A percentile compares a stretch with the other conserved stretches of the same genome.
phyloP scores from a whole-genome alignment of 75 land plant genomes.

The Ceratopteris richardii region DNA sequence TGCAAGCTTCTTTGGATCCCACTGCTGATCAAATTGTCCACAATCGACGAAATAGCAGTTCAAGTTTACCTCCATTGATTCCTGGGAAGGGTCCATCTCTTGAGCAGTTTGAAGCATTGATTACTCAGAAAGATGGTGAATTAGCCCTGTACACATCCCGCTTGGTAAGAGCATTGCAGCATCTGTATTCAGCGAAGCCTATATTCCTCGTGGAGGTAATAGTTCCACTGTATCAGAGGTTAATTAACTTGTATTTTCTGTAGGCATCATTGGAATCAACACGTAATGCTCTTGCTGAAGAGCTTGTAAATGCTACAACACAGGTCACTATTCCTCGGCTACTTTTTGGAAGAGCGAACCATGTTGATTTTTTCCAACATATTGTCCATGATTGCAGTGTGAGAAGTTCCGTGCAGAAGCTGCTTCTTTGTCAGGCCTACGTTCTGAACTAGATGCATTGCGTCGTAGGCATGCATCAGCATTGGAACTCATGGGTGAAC shows the following conservation, averaged over 20 bases:
- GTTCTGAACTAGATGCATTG: constrained; percentile 90
- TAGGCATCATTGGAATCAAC: constrained; percentile 93
- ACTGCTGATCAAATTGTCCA: constrained; percentile 32
- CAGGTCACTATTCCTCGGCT: too few species aligned
- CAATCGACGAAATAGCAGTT: constrained; percentile 45
- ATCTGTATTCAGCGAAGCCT: too few species aligned
- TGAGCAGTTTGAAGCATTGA: constrained; percentile 55
- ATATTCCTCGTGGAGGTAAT: too few species aligned
- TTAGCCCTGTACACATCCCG: constrained; percentile 83
- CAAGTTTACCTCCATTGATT: constrained; percentile 36
- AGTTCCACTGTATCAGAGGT: too few species aligned
- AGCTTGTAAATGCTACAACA: constrained; percentile 84
- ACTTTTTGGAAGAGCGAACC: too few species aligned
- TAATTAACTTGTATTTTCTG: background rate
- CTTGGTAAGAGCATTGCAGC: constrained; percentile 46
- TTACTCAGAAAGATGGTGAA: constrained; percentile 97
- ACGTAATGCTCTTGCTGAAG: constrained; percentile 91
- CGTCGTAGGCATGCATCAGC: constrained; percentile 90
- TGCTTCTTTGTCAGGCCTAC: constrained; percentile 56
- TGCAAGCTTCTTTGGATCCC: constrained; percentile 88
- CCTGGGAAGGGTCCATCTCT: constrained; percentile 51
- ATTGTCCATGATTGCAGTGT: constrained; percentile 34
- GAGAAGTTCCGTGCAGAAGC: constrained; percentile 68
- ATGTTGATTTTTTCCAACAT: background rate
- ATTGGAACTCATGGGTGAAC: constrained; percentile 98